Evolutionary conservation across 345 rosid genomes (phyloP), one percentile per base, ranked within the genome.

Genomic region (Lepidium aucheri): DNA sequence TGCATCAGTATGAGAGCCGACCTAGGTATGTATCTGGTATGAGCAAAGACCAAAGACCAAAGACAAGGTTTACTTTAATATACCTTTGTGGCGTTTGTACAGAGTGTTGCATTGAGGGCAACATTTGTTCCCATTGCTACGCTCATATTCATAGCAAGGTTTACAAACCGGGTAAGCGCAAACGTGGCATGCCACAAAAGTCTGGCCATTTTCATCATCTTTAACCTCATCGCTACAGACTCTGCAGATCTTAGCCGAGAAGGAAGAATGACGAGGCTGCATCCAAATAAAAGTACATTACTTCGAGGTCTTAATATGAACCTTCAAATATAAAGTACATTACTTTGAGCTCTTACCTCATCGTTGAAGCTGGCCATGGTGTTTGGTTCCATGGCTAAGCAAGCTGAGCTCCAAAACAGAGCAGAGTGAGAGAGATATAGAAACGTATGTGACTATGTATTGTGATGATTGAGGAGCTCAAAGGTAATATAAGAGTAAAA

Each of bases 41-140:
- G 39, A 51, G 32, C 1, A 5, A 28, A 28, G 7, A 28, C 6
- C 4, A 0, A 20, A 30, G 61, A 11, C 9, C n/a, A n/a, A n/a
- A n/a, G n/a, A n/a, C n/a, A n/a, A 18, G 7, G 7, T 5, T 13
- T 47, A n/a, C 0, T 12, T 28, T 35, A 15, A 3, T 7, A 11
- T 68, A 81, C 98, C 97, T 88, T 77, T 94, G 55, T 83, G 92
- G 62, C 88, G 86, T 81, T 86, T 90, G 55, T 90, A 94, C 68
- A 87, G 95, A 79, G 92, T 73, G 82, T 83, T 88, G 77, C 99
- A 94, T 63, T 89, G 92, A 70, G 97, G 97, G 68, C 99, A 90
- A 35, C 84, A 81, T 75, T 85, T 92, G 74, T 75, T 86, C 14
- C 97, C 99, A 58, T 86, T 95, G 46, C 92, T 88, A 74, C 95